Percentiles rank a stretch among this genome's conserved stretches.
phyloP scores from a whole-genome alignment of 169 alveolate species.

The Eimeria acervulina region DNA sequence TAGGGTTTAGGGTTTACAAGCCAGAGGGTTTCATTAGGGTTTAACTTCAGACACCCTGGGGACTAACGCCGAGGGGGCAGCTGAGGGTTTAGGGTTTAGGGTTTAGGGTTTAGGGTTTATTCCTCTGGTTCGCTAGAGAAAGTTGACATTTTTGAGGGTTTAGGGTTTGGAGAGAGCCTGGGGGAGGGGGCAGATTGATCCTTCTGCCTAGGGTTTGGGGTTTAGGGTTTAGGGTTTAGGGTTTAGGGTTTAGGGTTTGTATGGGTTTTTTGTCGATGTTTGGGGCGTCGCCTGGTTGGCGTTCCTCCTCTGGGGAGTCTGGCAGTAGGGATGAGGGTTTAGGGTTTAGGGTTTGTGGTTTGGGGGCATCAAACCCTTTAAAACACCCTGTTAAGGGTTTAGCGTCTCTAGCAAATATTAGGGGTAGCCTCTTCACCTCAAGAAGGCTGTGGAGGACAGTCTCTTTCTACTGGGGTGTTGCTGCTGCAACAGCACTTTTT shows the following conservation, averaged over 20 bases:
- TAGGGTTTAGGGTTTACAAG: conserved; percentile 1
- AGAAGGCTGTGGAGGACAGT: conserved; percentile 74
- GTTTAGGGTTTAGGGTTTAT: conserved; percentile 29
- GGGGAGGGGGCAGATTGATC: not conserved
- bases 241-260: conserved; percentile 50
- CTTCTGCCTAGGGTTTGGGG: not conserved
- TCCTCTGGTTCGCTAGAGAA: not conserved
- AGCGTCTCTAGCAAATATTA: not conserved
- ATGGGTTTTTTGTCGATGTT: not conserved
- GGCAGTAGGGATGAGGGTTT: not conserved
- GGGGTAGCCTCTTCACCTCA: conserved; percentile 75
- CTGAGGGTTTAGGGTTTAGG: conserved; percentile 27
- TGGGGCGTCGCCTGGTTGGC: not conserved
- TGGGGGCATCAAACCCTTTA: no score
- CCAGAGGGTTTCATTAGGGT: not conserved
- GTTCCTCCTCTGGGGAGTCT: not conserved
- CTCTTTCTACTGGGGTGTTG: conserved; percentile 70
- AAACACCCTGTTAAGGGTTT: not conserved
- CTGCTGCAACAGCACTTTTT: conserved; percentile 51
- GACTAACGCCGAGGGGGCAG: not conserved
- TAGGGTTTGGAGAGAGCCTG: not conserved
- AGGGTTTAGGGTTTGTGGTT: conserved; percentile 1
- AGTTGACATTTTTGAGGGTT: not conserved
- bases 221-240: conserved; percentile 46
- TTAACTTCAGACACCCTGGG: not conserved